These are phyloP conservation scores for Mycena rebaudengoi DNA, from an alignment of 768 basidiomycete species.

Conservation along the genomic window DNA sequence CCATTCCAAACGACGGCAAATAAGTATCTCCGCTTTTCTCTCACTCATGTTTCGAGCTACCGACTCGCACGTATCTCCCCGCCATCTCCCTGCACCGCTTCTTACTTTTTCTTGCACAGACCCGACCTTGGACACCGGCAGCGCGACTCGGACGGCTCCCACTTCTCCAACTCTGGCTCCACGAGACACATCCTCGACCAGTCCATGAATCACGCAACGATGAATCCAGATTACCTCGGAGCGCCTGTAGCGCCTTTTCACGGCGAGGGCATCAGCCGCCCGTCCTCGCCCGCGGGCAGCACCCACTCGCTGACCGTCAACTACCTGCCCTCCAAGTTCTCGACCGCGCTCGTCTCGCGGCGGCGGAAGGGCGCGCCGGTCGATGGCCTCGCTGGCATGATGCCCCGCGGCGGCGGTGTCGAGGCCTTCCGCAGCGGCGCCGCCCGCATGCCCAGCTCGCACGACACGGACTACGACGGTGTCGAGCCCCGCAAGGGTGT, in stretches of 20 bases:
- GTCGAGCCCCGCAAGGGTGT: slow-evolving; percentile 13
- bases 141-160: slow-evolving; percentile 38
- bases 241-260: slow-evolving; percentile 43
- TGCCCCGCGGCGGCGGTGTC: slow-evolving; percentile 60
- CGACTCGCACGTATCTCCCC: slow-evolving; percentile 5
- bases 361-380: neutral
- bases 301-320: slow-evolving; percentile 56
- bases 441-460: slow-evolving; percentile 48
- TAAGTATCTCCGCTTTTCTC: too few species aligned
- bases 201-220: too few species aligned
- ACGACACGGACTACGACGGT: slow-evolving; percentile 58
- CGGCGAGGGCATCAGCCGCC: neutral
- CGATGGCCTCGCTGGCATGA: neutral
- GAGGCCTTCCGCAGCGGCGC: slow-evolving; percentile 60
- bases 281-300: slow-evolving; percentile 6
- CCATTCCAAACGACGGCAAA: too few species aligned
- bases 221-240: slow-evolving; percentile 37
- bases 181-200: slow-evolving; percentile 45
- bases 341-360: slow-evolving; percentile 48
- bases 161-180: slow-evolving; percentile 43
- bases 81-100: neutral
- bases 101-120: neutral
- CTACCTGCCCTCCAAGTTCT: slow-evolving; percentile 71
- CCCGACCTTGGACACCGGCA: neutral
- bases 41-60: slow-evolving; percentile 2